Evolutionary conservation across 495 filamentous ascomycete genomes (phyloP), one percentile per base, ranked within the genome.

Genomic region (Aspergillus haitiensis): DNA sequence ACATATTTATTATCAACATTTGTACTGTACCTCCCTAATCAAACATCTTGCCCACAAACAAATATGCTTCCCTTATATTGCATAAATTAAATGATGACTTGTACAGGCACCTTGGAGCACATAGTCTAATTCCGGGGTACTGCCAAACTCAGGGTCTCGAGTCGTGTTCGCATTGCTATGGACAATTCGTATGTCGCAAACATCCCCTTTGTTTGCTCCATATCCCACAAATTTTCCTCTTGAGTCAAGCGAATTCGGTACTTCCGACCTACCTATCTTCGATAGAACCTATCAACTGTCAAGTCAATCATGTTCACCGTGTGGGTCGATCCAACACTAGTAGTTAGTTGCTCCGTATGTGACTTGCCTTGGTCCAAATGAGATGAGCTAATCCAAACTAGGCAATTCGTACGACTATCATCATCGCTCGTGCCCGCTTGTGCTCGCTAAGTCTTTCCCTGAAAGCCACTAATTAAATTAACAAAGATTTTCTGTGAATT

Each of bases 41-140:
- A 47, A 47, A 47, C 15, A 47, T 47, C 15, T 47, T 21, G 15
- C 44, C 44, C 16, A 21, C 44, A 47, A 47, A 47, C 44, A 47
- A 21, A 15, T 6, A 9, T 18, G 10, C 37, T 11, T 47, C n/a
- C 44, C 44, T 18, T 47, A 9, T 9, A 2, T 15, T 15, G 15
- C 8, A 42, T 15, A 10, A 46, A 46, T 18, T 7, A 16, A 40
- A 47, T 47, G 12, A 18, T 47, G 44, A 47, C 44, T 18, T 47
- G 44, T 47, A 11, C 39, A 11, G 44, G 2, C n/a, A 10, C 2
- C 44, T 9, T 21, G 6, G 21, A 16, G 44, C 21, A 27, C 1
- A 27, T 27, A 27, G 21, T 27, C 21, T 27, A 3, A 27, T 3
- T 27, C 21, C 3, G 21, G 15, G 44, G 21, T 27, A 27, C 21